Base-by-base conservation (phyloP, 257 asterid species). In the Solanum gracilifrons region DNA sequence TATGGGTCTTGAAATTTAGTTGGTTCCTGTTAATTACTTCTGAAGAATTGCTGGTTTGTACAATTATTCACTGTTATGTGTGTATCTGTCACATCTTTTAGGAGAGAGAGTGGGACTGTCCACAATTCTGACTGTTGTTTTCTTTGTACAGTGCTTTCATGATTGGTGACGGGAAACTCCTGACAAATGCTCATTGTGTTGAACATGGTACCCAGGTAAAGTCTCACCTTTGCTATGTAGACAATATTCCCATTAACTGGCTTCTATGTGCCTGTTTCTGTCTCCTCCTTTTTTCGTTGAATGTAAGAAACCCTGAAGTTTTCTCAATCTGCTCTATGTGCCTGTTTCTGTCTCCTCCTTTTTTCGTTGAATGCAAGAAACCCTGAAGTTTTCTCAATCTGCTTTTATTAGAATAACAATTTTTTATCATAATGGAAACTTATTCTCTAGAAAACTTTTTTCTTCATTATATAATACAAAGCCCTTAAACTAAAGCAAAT, bases 131-230 rank as follows among this genome's bases (percentile, higher is more conserved):
- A 82, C 71, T 48, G 73, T 74, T 90, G 88, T 60, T 83, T 91
- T 48, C 16, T 85, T 58, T 73, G 37, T 88, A 68, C 96, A 97
- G 99, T 89, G 98, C 99, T 88, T 97, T 97, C 93, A 94, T 97
- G 97, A 95, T 97, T 73, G 98, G 98, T 75, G 94, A 93, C 79
- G 95, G 98, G 87, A 97, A 94, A 92, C 95, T 97, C 88, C 91
- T 97, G 94, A 97, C 99, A 85, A 97, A 97, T 94, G 99, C 99
- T 75, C 99, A 97, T 87, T 97, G 99, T 86, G 98, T 97, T 39
- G 98, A 95, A 88, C 93, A 97, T 91, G 91, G 92, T 87, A 94
- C 99, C 33, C 98, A 97, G 97, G 99, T 92, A 85, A 55, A 3
- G 12, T 29, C 33, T 82, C 3, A 4, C 85, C 85, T 82, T 82